These are phyloP conservation scores for Talaromyces sp. DNA, from an alignment of 2,329 filamentous ascomycete species.

Conservation along the genomic window DNA sequence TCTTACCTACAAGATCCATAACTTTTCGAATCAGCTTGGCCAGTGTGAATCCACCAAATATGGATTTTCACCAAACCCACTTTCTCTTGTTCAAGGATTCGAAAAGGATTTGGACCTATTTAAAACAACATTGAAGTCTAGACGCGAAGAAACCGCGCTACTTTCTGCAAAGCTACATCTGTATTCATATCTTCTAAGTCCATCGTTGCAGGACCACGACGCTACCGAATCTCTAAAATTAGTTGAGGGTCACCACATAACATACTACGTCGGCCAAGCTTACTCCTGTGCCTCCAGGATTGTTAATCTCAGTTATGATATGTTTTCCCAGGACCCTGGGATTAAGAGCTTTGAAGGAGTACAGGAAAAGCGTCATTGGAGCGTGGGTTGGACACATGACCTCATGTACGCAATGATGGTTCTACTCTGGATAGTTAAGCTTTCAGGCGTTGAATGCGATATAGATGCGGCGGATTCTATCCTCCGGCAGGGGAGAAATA, in stretches of 20 bases:
- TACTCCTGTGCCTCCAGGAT: background rate
- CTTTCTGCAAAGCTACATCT: background rate
- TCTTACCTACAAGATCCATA: background rate
- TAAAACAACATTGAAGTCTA: background rate
- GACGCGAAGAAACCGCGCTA: background rate
- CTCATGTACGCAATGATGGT: slow-evolving; percentile 1
- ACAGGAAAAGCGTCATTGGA: background rate
- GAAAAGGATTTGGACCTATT: background rate
- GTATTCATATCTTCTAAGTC: background rate
- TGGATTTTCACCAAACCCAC: background rate
- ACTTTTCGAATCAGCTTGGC: background rate
- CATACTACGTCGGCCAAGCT: background rate
- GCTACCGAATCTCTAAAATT: background rate
- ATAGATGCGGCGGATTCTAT: background rate
- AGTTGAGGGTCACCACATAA: background rate
- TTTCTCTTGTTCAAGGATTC: background rate
- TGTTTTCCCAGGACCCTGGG: background rate
- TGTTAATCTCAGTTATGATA: background rate
- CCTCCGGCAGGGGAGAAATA: background rate
- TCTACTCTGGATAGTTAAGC: background rate
- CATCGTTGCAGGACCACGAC: background rate
- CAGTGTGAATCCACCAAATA: background rate
- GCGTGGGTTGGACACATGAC: background rate
- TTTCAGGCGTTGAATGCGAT: background rate
- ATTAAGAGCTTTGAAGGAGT: background rate